Evolutionary conservation across 2,329 filamentous ascomycete genomes (phyloP).

Genomic region (Colletotrichum sp.): DNA sequence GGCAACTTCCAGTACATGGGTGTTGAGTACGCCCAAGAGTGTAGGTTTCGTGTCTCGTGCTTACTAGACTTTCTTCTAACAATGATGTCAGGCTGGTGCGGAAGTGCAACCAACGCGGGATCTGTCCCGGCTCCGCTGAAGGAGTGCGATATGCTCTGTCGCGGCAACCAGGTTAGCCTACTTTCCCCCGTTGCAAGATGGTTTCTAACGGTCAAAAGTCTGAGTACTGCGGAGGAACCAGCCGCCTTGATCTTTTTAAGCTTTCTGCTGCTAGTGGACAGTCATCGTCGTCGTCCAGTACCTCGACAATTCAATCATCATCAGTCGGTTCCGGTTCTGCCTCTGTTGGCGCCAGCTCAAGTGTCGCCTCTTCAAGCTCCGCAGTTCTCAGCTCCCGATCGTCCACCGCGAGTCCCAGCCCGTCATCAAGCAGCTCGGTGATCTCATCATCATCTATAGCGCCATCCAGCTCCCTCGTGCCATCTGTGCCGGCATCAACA

Average conservation of each 20-base stretch:
- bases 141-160: conserved; percentile 27
- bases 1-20: conserved; percentile 26
- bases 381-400: neutral
- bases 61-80: conserved; percentile 4
- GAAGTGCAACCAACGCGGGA: conserved; percentile 22
- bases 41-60: conserved; percentile 17
- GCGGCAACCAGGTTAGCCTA: conserved; percentile 17
- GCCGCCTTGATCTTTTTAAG: conserved; percentile 17
- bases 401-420: neutral
- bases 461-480: conserved; percentile 4
- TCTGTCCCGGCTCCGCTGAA: conserved; percentile 15
- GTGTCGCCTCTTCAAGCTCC: neutral
- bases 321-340: neutral
- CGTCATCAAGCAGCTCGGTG: neutral
- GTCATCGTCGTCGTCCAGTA: neutral
- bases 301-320: neutral
- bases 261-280: neutral
- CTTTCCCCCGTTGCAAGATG: fast-evolving
- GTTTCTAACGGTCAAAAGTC: neutral
- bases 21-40: conserved; percentile 32
- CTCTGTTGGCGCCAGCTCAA: neutral
- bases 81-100: conserved; percentile 22
- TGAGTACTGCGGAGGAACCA: conserved; percentile 20
- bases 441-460: neutral
- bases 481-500: conserved; percentile 11